Base-by-base conservation (phyloP, 768 basidiomycete species). In the Pleurotus ostreatus region DNA sequence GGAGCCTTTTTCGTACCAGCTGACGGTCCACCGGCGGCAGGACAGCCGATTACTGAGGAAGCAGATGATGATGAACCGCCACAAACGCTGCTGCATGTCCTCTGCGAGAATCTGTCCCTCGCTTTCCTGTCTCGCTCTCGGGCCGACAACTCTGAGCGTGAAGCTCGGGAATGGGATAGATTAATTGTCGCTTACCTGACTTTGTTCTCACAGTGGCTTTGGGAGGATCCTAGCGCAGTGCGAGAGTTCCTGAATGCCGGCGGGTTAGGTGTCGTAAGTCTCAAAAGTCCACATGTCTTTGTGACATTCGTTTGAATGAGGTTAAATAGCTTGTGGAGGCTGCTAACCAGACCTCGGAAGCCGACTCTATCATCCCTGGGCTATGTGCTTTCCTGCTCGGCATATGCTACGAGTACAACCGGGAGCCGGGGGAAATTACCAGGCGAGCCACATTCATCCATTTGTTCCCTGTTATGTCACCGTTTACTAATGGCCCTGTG, bases 341-440 rank as follows among this genome's bases (percentile, higher is more conserved):
- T 6, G 88, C 98, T 60, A 94, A 96, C 52, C 95, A 96, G 68
- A 83, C 85, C 0, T 83, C 88, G 13, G 94, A 95, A 55, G 78
- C 84, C 0, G 96, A 98, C 65, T 82, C 84, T 5, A 73, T 97
- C 18, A 83, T 98, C 2, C 94, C 95, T 55, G 94, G 92, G 1
- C 77, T 98, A 15, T 94, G 91, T 51, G 86, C 91, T 2, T 96
- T 97, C 75, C 75, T 98, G 2, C 81, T 99, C 7, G 95, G 95
- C 16, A 78, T 94, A 37, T 94, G 94, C 72, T 99, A 98, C 66
- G 95, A 98, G 72, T 98, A 89, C 76, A 92, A 98, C 68, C 84
- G 92, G 40, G 91, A 97, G 63, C 92, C 95, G 0, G 94, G 95
- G 12, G 93, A 97, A 65, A 92, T 98, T 55, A 93, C 92, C n/a